Base-by-base conservation (phyloP, 2,329 filamentous ascomycete genomes). In the Myriosclerotinia curreyana region DNA sequence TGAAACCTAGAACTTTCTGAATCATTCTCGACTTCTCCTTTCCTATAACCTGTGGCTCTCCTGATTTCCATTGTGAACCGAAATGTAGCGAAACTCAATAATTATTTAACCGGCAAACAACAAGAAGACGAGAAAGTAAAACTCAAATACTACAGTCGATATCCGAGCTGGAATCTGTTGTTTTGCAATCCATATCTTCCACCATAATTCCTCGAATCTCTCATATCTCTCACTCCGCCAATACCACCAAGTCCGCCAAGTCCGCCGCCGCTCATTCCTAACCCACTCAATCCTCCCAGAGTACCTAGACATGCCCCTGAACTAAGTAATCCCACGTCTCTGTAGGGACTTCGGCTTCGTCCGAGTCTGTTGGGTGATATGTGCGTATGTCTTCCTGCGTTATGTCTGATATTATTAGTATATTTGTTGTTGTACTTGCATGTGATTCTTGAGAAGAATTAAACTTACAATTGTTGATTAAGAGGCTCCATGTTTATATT, bases 391-490 rank as follows among this genome's bases (percentile, higher is more conserved):
- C 44, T 58, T 20, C 52, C 52, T 15, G 22, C 11, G 8, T 28
- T 56, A 12, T 58, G 52, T 17, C 61, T 59, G 20, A 8, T 25
- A 31, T 5, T 5, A 15, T 51, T 22, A 34, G 52, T n/a, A 44
- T 20, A 3, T 11, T 25, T 38, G n/a, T 38, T 48, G n/a, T 34
- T 5, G 17, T 22, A 14, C 22, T 4, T 11, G 8, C n/a, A 3
- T 8, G n/a, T 34, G 4, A 48, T 22, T 15, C 28, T 5, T 31
- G 28, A 6, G 12, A 40, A 12, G 44, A 22, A 12, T 36, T 34
- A 6, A 48, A 36, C 61, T 59, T 63, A 63, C 61, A 63, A 12
- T 36, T 63, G 61, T 7, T 48, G 55, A 15, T 28, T 7, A 3
- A 49, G 7, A 5, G 42, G 55, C 8, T 63, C 61, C 6, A 59